phyloP scores from a whole-genome alignment of 805 yeast genomes.

The Komagataella pseudopastoris region DNA sequence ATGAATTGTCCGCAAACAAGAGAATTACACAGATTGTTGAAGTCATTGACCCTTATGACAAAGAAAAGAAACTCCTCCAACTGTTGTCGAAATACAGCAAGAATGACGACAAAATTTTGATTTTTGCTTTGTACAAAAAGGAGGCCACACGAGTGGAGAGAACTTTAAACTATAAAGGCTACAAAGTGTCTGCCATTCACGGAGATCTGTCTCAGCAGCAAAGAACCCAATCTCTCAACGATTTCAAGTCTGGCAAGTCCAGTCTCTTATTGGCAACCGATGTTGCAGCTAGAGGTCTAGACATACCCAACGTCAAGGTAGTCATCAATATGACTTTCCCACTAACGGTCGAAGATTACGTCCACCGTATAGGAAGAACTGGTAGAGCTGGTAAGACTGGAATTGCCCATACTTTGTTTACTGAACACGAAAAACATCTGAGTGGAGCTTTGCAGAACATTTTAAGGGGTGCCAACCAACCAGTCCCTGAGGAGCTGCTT shows the following conservation, averaged over 20 bases:
- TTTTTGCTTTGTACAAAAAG: slow-evolving; percentile 91
- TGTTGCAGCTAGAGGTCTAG: slow-evolving; percentile 96
- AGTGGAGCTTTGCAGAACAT: slow-evolving; percentile 92
- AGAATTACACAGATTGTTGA: slow-evolving; percentile 90
- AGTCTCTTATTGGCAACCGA: slow-evolving; percentile 87
- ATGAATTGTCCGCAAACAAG: slow-evolving; percentile 88
- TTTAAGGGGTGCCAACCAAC: slow-evolving; percentile 85
- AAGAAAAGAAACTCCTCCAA: slow-evolving; percentile 64
- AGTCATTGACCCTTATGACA: slow-evolving; percentile 70
- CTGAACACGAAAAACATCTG: slow-evolving; percentile 92
- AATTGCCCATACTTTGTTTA: slow-evolving; percentile 87
- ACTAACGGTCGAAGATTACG: slow-evolving; percentile 90
- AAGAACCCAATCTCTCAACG: slow-evolving; percentile 75
- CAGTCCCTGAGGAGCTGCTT: slow-evolving; percentile 87
- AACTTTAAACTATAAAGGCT: slow-evolving; percentile 58
- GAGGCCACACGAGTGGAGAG: slow-evolving; percentile 90
- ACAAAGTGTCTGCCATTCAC: slow-evolving; percentile 82
- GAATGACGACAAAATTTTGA: slow-evolving; percentile 68
- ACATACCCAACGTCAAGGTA: slow-evolving; percentile 92
- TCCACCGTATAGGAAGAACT: slow-evolving; percentile 95
- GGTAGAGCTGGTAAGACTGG: slow-evolving; percentile 97
- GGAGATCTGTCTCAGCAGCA: slow-evolving; percentile 92
- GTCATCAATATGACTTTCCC: slow-evolving; percentile 96
- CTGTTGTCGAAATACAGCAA: slow-evolving; percentile 64
- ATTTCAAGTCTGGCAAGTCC: slow-evolving; percentile 70